These are phyloP conservation scores for Pilaira anomala DNA, from an alignment of 192 early-diverging fungal species.

Conservation along the genomic window DNA sequence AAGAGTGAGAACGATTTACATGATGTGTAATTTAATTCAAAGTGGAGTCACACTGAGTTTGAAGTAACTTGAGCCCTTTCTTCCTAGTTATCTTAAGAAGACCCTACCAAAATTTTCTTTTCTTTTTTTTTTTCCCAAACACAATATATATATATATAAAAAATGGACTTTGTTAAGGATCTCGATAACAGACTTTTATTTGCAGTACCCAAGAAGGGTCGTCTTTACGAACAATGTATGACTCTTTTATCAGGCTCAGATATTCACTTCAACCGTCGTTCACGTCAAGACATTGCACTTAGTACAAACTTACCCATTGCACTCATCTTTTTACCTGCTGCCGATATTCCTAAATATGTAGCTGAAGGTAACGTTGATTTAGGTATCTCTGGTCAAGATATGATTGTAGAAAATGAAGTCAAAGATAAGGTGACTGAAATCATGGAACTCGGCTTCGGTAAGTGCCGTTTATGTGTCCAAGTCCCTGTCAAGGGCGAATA, in stretches of 20 bases:
- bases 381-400: constrained; percentile 96
- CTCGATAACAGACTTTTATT: constrained; percentile 79
- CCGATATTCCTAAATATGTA: constrained; percentile 95
- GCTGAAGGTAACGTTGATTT: constrained; percentile 94
- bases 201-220: constrained; percentile 98
- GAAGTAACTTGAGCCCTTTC: too few species aligned
- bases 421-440: constrained; percentile 68
- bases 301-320: constrained; percentile 92
- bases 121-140: too few species aligned
- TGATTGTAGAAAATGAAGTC: constrained; percentile 80
- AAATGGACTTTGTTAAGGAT: constrained; percentile 60
- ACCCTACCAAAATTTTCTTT: too few species aligned
- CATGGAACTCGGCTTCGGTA: constrained; percentile 85
- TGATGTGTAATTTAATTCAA: too few species aligned
- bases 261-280: constrained; percentile 91
- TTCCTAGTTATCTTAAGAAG: too few species aligned
- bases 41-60: too few species aligned
- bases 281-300: constrained; percentile 95
- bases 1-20: too few species aligned
- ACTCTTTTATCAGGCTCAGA: constrained; percentile 85
- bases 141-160: constrained; percentile 11
- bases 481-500: constrained; percentile 65
- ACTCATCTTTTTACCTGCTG: constrained; percentile 91
- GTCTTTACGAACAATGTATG: constrained; percentile 87
- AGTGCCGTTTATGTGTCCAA: constrained; percentile 90